Percentiles rank a stretch among this genome's conserved stretches.
phyloP scores from a whole-genome alignment of 441 rosid species.

The Erysimum cheiri region DNA sequence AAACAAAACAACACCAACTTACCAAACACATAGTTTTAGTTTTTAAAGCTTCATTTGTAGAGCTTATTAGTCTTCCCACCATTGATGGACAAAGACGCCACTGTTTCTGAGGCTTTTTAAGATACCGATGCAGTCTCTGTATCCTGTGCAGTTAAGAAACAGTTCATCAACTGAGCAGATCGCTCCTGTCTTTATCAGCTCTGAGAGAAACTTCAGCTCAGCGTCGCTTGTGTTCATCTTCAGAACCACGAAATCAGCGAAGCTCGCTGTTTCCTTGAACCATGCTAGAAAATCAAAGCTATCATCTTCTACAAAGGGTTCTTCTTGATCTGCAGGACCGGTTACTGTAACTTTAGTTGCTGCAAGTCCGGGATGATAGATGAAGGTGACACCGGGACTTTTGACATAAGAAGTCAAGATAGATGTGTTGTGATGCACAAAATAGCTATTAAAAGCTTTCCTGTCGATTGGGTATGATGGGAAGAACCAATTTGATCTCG shows the following conservation, averaged over 20 bases:
- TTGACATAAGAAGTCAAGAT: conserved; percentile 69
- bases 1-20: conserved; percentile 18
- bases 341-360: conserved; percentile 19
- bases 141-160: conserved; percentile 61
- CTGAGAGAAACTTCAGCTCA: conserved; percentile 64
- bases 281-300: conserved; percentile 76
- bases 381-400: conserved; percentile 72
- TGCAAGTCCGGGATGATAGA: conserved; percentile 75
- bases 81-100: conserved; percentile 81
- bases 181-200: conserved; percentile 63
- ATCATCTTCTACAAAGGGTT: conserved; percentile 57
- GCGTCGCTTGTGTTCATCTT: conserved; percentile 69
- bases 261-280: conserved; percentile 73
- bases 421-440: conserved; percentile 83
- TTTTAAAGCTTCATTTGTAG: conserved; percentile 28
- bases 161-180: conserved; percentile 81
- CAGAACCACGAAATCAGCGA: conserved; percentile 72
- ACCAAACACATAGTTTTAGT: conserved; percentile 28
- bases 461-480: conserved; percentile 67
- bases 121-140: conserved; percentile 55
- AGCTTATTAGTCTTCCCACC: conserved; percentile 63
- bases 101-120: conserved; percentile 59
- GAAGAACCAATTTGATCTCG: conserved; percentile 58
- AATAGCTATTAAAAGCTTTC: conserved; percentile 61
- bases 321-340: conserved; percentile 39